A percentile compares a stretch with the other conserved stretches of the same genome.
phyloP scores from a whole-genome alignment of 345 rosid species.

The Dipteronia dyeriana region DNA sequence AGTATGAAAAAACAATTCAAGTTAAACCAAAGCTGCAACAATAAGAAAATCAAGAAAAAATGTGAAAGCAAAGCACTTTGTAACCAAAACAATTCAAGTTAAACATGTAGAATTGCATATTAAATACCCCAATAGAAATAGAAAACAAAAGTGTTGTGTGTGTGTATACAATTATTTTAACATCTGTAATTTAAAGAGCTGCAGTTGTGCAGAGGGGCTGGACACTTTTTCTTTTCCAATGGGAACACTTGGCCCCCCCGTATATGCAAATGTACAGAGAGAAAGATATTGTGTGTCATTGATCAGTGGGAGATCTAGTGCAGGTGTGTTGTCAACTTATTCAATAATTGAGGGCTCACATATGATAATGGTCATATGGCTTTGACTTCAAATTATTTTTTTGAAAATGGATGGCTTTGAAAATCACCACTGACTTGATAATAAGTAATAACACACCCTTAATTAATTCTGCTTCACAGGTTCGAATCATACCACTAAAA shows the following conservation, averaged over 20 bases:
- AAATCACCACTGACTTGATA: no score
- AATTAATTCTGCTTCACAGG: no score
- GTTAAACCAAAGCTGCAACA: neutral
- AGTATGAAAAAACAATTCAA: neutral
- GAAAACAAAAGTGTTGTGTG: neutral
- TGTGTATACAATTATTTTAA: neutral
- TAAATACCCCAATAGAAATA: slow-evolving; percentile 2
- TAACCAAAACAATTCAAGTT: neutral
- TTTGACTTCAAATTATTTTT: neutral
- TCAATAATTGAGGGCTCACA: slow-evolving; percentile 17
- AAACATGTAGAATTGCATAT: neutral
- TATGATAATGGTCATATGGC: no score
- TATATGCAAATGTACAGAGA: neutral
- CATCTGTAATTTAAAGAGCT: neutral
- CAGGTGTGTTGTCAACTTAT: neutral
- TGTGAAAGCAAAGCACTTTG: neutral
- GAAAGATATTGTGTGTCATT: neutral
- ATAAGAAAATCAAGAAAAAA: neutral
- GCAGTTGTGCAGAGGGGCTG: slow-evolving; percentile 4
- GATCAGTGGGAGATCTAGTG: no score
- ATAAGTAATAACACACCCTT: no score
- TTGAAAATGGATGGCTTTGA: no score
- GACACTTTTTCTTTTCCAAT: neutral
- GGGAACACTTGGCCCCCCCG: slow-evolving; percentile 20
- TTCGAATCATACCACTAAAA: no score